These are phyloP conservation scores for Chalaropsis ovoidea DNA, from an alignment of 2,329 filamentous ascomycete species.

Conservation along the genomic window DNA sequence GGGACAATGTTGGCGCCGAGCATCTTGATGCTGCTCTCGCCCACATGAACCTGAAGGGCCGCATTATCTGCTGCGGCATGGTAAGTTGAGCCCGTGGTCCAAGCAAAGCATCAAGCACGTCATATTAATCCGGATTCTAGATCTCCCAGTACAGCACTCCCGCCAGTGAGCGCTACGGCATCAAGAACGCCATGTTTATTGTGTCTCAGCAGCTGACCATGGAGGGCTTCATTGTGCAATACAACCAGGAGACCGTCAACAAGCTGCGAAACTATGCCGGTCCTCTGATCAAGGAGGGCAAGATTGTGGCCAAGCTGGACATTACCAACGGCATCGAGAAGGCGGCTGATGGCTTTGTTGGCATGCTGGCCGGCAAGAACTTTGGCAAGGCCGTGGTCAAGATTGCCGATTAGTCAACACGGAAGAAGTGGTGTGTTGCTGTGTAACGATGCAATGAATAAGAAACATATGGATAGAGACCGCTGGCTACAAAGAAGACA, in stretches of 20 bases:
- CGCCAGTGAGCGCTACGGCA: conserved; percentile 47
- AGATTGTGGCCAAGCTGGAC: conserved; percentile 58
- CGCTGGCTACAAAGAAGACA: neutral
- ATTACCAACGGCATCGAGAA: conserved; percentile 70
- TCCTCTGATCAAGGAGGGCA: conserved; percentile 55
- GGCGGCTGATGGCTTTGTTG: conserved; percentile 62
- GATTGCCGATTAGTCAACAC: conserved; percentile 31
- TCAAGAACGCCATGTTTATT: conserved; percentile 55
- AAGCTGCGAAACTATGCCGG: conserved; percentile 56
- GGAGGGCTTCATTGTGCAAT: conserved; percentile 68
- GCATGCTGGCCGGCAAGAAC: conserved; percentile 67
- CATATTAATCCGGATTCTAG: conserved; percentile 23
- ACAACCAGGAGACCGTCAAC: conserved; percentile 61
- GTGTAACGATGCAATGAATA: neutral
- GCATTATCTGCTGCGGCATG: conserved; percentile 57
- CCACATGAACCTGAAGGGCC: conserved; percentile 49
- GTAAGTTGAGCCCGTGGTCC: conserved; percentile 30
- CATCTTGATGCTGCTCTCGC: conserved; percentile 41
- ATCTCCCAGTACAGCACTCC: conserved; percentile 66
- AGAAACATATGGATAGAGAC: neutral
- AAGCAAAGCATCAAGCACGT: neutral
- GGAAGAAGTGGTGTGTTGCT: neutral
- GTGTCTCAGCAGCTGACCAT: conserved; percentile 60
- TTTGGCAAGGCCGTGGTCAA: conserved; percentile 78
- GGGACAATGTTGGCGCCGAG: conserved; percentile 45